Evolutionary conservation across 192 early-diverging fungal species (phyloP).

Genomic region (Coemansia sp.): DNA sequence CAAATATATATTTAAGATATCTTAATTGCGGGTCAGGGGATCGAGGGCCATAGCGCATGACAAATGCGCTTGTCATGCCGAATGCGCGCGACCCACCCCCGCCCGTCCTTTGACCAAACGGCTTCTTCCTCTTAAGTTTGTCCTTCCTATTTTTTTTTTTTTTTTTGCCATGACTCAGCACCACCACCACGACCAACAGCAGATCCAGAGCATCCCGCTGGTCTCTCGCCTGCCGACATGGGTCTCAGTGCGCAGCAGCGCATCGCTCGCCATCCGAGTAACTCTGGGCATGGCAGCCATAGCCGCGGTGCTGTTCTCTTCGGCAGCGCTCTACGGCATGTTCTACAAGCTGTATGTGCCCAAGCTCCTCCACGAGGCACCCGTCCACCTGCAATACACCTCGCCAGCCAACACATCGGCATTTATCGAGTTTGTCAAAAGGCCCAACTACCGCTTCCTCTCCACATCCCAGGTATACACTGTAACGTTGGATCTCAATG

Average conservation of each 20-base stretch:
- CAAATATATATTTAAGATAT: not conserved
- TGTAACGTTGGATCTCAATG: slow-evolving; percentile 58
- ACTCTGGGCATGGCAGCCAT: slow-evolving; percentile 28
- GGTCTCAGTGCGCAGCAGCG: slow-evolving; percentile 25
- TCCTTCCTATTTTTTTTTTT: not conserved
- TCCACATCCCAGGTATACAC: slow-evolving; percentile 64
- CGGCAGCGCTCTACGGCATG: slow-evolving; percentile 51
- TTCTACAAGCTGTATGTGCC: slow-evolving; percentile 71
- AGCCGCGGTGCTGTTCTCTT: slow-evolving; percentile 17
- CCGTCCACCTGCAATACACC: slow-evolving; percentile 61
- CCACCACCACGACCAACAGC: not conserved
- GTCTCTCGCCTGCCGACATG: slow-evolving; percentile 10
- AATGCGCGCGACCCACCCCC: no score
- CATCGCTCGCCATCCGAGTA: slow-evolving; percentile 21
- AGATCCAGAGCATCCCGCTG: not conserved
- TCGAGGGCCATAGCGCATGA: not conserved
- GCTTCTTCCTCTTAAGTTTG: not conserved
- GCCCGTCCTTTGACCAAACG: not conserved
- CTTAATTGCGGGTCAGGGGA: not conserved
- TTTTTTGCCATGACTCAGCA: slow-evolving; percentile 1
- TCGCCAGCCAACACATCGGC: slow-evolving; percentile 22
- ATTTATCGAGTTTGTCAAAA: slow-evolving; percentile 23
- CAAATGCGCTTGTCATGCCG: not conserved
- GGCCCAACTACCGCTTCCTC: slow-evolving; percentile 45
- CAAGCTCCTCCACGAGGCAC: slow-evolving; percentile 56